phyloP scores from a whole-genome alignment of 331 rosid species.

The Dryas integrifolia region DNA sequence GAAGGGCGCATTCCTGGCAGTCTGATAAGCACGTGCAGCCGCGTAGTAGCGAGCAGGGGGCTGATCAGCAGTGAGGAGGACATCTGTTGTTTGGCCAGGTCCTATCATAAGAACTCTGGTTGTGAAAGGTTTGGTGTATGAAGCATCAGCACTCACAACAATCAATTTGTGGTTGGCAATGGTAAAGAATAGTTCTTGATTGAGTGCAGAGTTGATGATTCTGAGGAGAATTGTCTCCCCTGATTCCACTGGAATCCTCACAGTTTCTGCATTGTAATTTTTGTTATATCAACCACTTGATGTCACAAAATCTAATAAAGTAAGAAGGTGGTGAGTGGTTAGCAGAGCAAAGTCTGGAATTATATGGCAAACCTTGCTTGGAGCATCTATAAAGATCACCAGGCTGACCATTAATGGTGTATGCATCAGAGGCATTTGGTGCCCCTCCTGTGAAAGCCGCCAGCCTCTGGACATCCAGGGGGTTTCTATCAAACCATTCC shows the following conservation, averaged over 20 bases:
- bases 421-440: conserved; percentile 74
- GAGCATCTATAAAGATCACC: conserved; percentile 88
- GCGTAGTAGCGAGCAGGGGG: conserved; percentile 69
- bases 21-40: conserved; percentile 65
- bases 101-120: conserved; percentile 66
- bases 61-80: conserved; percentile 70
- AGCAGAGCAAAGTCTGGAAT: neutral
- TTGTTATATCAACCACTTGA: conserved; percentile 8
- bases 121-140: conserved; percentile 64
- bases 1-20: conserved; percentile 76
- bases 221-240: conserved; percentile 76
- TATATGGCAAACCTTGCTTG: conserved; percentile 48
- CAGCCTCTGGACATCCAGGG: conserved; percentile 51
- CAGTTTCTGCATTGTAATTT: conserved; percentile 57
- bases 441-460: conserved; percentile 75
- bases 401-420: conserved; percentile 84
- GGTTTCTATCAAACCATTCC: conserved; percentile 88
- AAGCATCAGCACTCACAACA: conserved; percentile 72
- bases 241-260: conserved; percentile 43
- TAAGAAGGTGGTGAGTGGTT: neutral
- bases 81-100: conserved; percentile 88
- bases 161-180: conserved; percentile 81
- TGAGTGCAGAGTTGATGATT: conserved; percentile 72
- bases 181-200: conserved; percentile 75
- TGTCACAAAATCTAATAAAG: neutral